Conservation (phyloP, 495 filamentous ascomycete species). For the Hypoxylon rickii region DNA sequence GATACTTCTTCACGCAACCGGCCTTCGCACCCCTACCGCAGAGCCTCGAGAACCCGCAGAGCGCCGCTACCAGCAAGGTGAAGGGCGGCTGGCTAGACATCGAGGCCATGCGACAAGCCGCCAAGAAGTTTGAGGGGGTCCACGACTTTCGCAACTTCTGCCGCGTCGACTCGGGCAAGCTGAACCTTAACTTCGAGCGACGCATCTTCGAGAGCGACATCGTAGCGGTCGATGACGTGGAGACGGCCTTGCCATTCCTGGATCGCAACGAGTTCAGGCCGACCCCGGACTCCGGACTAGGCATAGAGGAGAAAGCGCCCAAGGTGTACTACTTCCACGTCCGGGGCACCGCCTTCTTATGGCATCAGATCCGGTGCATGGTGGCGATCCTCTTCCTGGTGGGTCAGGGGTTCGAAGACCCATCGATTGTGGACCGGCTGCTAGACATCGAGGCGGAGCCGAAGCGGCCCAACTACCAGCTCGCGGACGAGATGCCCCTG, state of each 20-base stretch:
- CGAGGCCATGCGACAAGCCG: slow-evolving; percentile 80
- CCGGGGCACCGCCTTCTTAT: slow-evolving; percentile 90
- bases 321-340: slow-evolving; percentile 86
- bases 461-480: slow-evolving; percentile 77
- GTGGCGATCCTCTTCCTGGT: slow-evolving; percentile 83
- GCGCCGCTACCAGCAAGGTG: slow-evolving; percentile 28
- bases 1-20: slow-evolving; percentile 97
- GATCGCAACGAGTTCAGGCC: slow-evolving; percentile 31
- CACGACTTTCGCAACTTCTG: slow-evolving; percentile 99
- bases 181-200: slow-evolving; percentile 79
- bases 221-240: slow-evolving; percentile 61
- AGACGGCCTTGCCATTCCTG: slow-evolving; percentile 50
- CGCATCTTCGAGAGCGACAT: slow-evolving; percentile 78
- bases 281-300: slow-evolving; percentile 1
- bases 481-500: slow-evolving; percentile 85
- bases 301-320: slow-evolving; percentile 41
- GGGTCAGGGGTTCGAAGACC: slow-evolving; percentile 84
- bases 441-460: slow-evolving; percentile 73
- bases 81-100: slow-evolving; percentile 71
- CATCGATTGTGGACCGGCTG: slow-evolving; percentile 70
- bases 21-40: slow-evolving; percentile 68
- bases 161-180: slow-evolving; percentile 84
- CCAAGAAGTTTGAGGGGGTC: slow-evolving; percentile 73
- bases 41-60: slow-evolving; percentile 30
- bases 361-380: slow-evolving; percentile 97